These are phyloP conservation scores for Beverwykella pulmonaria DNA, from an alignment of 495 filamentous ascomycete genomes.

Conservation along the genomic window DNA sequence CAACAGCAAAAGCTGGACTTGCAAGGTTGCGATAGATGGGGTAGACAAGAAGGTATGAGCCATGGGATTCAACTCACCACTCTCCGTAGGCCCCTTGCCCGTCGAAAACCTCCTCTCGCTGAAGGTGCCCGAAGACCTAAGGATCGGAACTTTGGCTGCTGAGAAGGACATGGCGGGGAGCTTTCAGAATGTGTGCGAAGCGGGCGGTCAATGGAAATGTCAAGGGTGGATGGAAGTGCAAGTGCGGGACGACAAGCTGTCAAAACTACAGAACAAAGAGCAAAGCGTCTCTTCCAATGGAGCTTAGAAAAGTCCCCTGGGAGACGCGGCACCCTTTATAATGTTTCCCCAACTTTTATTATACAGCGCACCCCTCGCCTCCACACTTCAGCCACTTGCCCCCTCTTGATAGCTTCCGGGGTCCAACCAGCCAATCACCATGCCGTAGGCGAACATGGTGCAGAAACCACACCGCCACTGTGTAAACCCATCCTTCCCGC, in stretches of 20 bases:
- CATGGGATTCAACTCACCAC: slow-evolving; percentile 38
- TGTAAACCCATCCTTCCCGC: neutral
- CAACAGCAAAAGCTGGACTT: neutral
- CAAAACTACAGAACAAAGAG: too few relatives aligned
- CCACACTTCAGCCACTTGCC: slow-evolving; percentile 5
- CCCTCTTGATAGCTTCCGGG: neutral
- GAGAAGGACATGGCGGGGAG: slow-evolving; percentile 37
- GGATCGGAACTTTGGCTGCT: slow-evolving; percentile 15
- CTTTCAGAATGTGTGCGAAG: too few relatives aligned
- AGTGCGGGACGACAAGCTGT: too few relatives aligned
- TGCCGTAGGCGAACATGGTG: neutral
- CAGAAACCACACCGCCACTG: neutral
- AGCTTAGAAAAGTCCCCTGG: too few relatives aligned
- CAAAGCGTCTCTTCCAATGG: too few relatives aligned
- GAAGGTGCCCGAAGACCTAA: slow-evolving; percentile 21
- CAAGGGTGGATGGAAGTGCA: too few relatives aligned
- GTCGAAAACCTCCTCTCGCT: slow-evolving; percentile 39
- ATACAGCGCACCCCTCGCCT: neutral
- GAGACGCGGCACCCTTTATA: neutral
- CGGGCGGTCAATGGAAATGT: too few relatives aligned
- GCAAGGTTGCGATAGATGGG: too few relatives aligned
- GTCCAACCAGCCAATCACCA: neutral
- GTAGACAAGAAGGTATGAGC: neutral
- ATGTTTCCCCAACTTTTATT: slow-evolving; percentile 2
- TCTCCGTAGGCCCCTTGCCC: slow-evolving; percentile 37